Evolutionary conservation across 805 yeast genomes (phyloP).

Genomic region (Yarrowia sp.): DNA sequence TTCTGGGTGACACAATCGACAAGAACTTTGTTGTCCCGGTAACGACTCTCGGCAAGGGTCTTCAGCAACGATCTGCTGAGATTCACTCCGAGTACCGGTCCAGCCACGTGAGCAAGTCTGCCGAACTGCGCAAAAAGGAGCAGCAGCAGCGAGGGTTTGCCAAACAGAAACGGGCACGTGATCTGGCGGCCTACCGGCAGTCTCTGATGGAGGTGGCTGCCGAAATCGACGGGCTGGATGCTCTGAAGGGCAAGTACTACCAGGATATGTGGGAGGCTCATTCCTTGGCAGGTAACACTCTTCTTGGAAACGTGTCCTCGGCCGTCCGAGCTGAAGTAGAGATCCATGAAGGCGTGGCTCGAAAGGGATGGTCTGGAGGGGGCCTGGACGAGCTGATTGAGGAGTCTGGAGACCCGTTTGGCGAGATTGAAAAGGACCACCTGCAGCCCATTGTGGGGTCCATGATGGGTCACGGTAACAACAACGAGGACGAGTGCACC

Average conservation of each 20-base stretch:
- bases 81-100: slow-evolving; percentile 63
- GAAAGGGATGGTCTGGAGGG: slow-evolving; percentile 87
- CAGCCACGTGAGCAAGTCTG: slow-evolving; percentile 61
- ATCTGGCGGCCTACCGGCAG: slow-evolving; percentile 69
- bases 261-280: slow-evolving; percentile 67
- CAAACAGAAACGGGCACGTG: slow-evolving; percentile 62
- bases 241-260: slow-evolving; percentile 75
- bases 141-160: slow-evolving; percentile 64
- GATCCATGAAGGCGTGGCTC: slow-evolving; percentile 78
- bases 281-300: slow-evolving; percentile 63
- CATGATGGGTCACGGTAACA: slow-evolving; percentile 6
- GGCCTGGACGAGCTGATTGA: slow-evolving; percentile 75
- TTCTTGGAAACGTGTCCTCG: slow-evolving; percentile 65
- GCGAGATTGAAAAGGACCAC: slow-evolving; percentile 46
- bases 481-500: background rate
- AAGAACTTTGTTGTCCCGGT: slow-evolving; percentile 65
- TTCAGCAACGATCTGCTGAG: slow-evolving; percentile 54
- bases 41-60: slow-evolving; percentile 54
- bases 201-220: slow-evolving; percentile 71
- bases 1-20: slow-evolving; percentile 65
- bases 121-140: slow-evolving; percentile 65
- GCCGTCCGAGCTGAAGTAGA: slow-evolving; percentile 81
- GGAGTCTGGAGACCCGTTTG: slow-evolving; percentile 71
- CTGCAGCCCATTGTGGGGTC: slow-evolving; percentile 34
- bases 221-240: slow-evolving; percentile 80